Conservation (phyloP, 805 yeast species). For the Tetrapisispora iriomotensis region DNA sequence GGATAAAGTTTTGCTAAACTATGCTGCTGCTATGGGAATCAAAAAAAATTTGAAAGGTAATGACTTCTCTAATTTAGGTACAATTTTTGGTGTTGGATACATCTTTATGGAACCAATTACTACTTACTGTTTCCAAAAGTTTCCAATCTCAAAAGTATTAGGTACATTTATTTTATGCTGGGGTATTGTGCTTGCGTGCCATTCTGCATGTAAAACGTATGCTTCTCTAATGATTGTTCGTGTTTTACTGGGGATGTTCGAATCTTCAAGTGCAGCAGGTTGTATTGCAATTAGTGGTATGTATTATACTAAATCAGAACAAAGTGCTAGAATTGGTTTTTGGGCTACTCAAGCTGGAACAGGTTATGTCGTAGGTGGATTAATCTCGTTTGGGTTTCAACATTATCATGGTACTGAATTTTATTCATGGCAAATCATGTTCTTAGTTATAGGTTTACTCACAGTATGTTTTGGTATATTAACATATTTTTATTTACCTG, state of each 20-base stretch:
- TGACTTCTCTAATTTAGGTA: slow-evolving; percentile 43
- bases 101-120: slow-evolving; percentile 46
- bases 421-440: slow-evolving; percentile 54
- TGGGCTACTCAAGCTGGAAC: slow-evolving; percentile 53
- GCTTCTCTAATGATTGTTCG: slow-evolving; percentile 48
- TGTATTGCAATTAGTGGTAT: slow-evolving; percentile 48
- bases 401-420: slow-evolving; percentile 36
- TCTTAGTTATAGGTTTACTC: slow-evolving; percentile 44
- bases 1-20: slow-evolving; percentile 49
- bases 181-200: slow-evolving; percentile 45
- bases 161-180: slow-evolving; percentile 39
- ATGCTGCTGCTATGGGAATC: slow-evolving; percentile 59
- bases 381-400: slow-evolving; percentile 44
- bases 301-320: slow-evolving; percentile 50
- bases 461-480: slow-evolving; percentile 42
- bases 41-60: slow-evolving; percentile 37
- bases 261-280: slow-evolving; percentile 47
- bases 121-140: slow-evolving; percentile 38
- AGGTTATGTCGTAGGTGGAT: slow-evolving; percentile 37
- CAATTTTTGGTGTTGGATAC: slow-evolving; percentile 45
- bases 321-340: slow-evolving; percentile 41
- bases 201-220: slow-evolving; percentile 43
- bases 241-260: slow-evolving; percentile 44
- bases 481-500: slow-evolving; percentile 39
- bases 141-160: slow-evolving; percentile 45